These are phyloP conservation scores for Claviceps sp. DNA, from an alignment of 2,329 filamentous ascomycete species.

Conservation along the genomic window DNA sequence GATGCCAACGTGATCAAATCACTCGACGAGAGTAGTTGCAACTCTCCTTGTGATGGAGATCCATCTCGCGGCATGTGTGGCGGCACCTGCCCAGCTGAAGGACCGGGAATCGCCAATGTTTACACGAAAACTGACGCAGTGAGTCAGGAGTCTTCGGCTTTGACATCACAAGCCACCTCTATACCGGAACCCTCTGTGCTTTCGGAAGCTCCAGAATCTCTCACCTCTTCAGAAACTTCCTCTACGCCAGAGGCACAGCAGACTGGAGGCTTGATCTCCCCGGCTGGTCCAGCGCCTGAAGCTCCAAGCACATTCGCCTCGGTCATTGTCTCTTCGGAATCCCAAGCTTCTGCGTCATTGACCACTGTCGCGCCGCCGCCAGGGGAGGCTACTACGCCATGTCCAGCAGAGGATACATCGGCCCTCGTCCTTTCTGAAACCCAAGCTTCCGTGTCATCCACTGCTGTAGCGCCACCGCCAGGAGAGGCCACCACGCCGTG, in stretches of 20 bases:
- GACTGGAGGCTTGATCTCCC: slow-evolving; percentile 3
- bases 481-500: slow-evolving; percentile 1
- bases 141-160: slow-evolving; percentile 3
- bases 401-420: neutral
- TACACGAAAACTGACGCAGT: slow-evolving; percentile 13
- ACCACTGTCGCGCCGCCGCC: neutral
- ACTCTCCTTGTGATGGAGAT: slow-evolving; percentile 18
- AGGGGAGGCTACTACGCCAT: neutral
- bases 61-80: slow-evolving; percentile 20
- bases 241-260: neutral
- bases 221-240: neutral
- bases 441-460: neutral
- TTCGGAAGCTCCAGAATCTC: slow-evolving; percentile 1
- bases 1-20: slow-evolving; percentile 15
- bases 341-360: neutral
- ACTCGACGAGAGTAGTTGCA: slow-evolving; percentile 18
- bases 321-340: neutral
- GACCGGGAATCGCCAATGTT: slow-evolving; percentile 18
- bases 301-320: slow-evolving; percentile 4
- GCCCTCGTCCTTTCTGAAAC: neutral
- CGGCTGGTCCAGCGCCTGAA: slow-evolving; percentile 8
- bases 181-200: slow-evolving; percentile 2
- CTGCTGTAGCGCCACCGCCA: neutral
- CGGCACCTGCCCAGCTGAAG: slow-evolving; percentile 16
- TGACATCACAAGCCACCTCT: slow-evolving; percentile 3